Base-by-base conservation (phyloP, 441 rosid genomes). In the Eruca vesicaria region DNA sequence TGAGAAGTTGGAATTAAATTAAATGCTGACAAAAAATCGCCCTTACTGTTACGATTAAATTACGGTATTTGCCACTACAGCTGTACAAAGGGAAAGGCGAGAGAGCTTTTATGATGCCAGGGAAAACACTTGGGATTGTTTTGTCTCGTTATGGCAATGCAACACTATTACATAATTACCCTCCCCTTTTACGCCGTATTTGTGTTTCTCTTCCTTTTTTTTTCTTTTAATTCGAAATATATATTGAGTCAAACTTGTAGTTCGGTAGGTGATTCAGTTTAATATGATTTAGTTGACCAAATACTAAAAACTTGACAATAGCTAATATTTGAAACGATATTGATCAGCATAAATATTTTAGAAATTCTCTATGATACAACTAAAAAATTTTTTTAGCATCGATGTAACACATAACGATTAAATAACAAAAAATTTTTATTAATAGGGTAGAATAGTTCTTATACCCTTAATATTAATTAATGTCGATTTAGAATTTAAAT, bases 1-100 rank as follows among this genome's bases (percentile, higher is more conserved):
- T 80, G 89, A 87, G 84, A 82, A 84, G 81, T 84, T 84, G 92
- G 88, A 86, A 84, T 84, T 64, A 61, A 43, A 52, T 77, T 69
- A 72, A 81, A 70, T 75, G 71, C 61, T 79, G 78, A 43, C 50
- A 43, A 43, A 14, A 41, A 14, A 81, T 10, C 7, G 67, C 83
- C 73, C 77, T 69, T 61, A 16, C 28, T 76, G 70, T 78, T 58
- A 1, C 3, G 0, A 10, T 0, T 64, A 29, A 84, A 67, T 89
- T 84, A 91, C 94, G 65, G 59, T 3, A 4, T n/a, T 31, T 83
- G 79, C 71, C 97, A 84, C 76, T 69, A 80, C 89, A 83, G 88
- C 90, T 82, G 85, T 81, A 64, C 81, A 71, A 15, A 53, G 45
- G 58, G 73, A 69, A 61, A 72, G 59, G 18, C 26, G 73, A 55